Evolutionary conservation across 163 green algal species (phyloP).

Genomic region (Volvox carteri): DNA sequence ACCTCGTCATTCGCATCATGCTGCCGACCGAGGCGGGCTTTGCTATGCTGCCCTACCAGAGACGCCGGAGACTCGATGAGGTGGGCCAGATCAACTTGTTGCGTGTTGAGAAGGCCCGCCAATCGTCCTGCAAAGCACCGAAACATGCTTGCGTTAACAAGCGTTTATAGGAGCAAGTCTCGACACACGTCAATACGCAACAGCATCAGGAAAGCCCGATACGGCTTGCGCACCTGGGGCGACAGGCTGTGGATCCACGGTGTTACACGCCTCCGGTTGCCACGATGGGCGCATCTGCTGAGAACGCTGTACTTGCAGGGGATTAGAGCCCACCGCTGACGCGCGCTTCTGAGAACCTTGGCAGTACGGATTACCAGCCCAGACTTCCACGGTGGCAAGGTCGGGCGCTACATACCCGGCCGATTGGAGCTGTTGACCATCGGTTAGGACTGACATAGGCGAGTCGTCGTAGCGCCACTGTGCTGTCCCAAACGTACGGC

Average conservation of each 20-base stretch:
- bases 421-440: slow-evolving; percentile 11
- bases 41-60: not conserved
- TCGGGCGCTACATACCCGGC: not conserved
- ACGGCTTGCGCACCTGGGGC: slow-evolving; percentile 27
- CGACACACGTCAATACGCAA: no score
- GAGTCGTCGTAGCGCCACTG: slow-evolving; percentile 38
- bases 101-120: not conserved
- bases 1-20: not conserved
- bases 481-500: not conserved
- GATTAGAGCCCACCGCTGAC: not conserved
- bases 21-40: not conserved
- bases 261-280: not conserved
- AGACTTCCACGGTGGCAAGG: not conserved
- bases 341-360: not conserved
- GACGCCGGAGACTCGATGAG: slow-evolving; percentile 17
- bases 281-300: not conserved
- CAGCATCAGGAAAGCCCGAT: no score
- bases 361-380: not conserved
- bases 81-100: slow-evolving; percentile 9
- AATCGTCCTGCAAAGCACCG: not conserved
- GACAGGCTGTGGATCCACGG: not conserved
- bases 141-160: no score
- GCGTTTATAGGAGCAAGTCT: no score
- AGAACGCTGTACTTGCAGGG: not conserved
- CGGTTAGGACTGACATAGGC: slow-evolving; percentile 11